Conservation (phyloP, 2,329 filamentous ascomycete species). For the Sclerotinia glacialis region DNA sequence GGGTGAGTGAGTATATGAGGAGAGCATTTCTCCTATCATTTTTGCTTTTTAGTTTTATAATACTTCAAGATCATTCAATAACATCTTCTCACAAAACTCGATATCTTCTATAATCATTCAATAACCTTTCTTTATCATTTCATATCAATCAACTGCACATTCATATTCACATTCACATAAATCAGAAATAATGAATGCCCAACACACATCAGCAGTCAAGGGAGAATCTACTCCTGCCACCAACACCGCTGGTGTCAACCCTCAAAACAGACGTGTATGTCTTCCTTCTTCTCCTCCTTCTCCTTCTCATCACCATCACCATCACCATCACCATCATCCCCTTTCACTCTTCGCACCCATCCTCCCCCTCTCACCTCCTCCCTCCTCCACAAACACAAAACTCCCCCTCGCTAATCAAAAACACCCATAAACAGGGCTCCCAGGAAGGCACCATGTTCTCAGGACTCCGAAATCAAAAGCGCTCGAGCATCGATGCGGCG, state of each 20-base stretch:
- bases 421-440: constrained; percentile 19
- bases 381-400: too few relatives aligned
- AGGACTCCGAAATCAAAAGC: constrained; percentile 46
- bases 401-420: not conserved
- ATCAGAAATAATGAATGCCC: constrained; percentile 3
- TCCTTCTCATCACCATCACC: not conserved
- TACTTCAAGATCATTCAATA: too few relatives aligned
- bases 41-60: too few relatives aligned
- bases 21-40: too few relatives aligned
- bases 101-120: not conserved
- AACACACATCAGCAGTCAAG: constrained; percentile 27
- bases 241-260: constrained; percentile 26
- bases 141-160: not conserved
- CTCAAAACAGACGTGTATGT: constrained; percentile 29
- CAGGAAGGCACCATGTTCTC: constrained; percentile 36
- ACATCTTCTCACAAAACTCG: too few relatives aligned
- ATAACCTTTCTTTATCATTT: not conserved
- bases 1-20: too few relatives aligned
- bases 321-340: not conserved
- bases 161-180: not conserved
- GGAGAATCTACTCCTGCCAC: constrained; percentile 34
- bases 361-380: not conserved
- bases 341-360: too few relatives aligned
- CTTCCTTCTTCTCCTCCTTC: not conserved
- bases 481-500: constrained; percentile 41